A percentile compares a stretch with the other conserved stretches of the same genome.
phyloP scores from a whole-genome alignment of 2,329 filamentous ascomycete species.

The Albifimbria verrucaria region DNA sequence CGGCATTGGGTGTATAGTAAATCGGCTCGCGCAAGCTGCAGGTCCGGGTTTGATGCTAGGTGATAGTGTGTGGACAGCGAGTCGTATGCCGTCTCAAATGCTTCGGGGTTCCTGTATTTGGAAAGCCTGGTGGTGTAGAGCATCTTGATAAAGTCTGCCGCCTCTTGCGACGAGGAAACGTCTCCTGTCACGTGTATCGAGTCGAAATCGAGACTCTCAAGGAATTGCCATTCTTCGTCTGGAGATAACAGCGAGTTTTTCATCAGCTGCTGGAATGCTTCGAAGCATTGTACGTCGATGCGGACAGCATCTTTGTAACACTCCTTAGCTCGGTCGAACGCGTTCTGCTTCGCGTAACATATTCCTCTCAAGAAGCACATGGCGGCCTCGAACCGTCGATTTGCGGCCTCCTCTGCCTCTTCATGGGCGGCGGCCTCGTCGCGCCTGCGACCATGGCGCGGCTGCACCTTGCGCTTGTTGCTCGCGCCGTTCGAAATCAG shows the following conservation, averaged over 20 bases:
- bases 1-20: constrained; percentile 92
- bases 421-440: constrained; percentile 33
- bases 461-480: constrained; percentile 35
- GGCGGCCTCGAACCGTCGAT: constrained; percentile 84
- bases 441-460: constrained; percentile 27
- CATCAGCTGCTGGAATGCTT: constrained; percentile 97
- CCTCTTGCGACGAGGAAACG: constrained; percentile 71
- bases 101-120: constrained; percentile 85
- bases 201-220: constrained; percentile 88
- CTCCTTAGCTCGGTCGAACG: constrained; percentile 94
- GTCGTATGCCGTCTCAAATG: constrained; percentile 83
- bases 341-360: constrained; percentile 95
- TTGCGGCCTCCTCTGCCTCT: constrained; percentile 62
- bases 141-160: constrained; percentile 90
- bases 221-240: constrained; percentile 84
- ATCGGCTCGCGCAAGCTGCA: constrained; percentile 85
- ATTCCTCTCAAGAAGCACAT: constrained; percentile 96
- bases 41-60: constrained; percentile 79
- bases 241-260: constrained; percentile 90
- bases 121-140: constrained; percentile 93
- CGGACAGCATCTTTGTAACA: constrained; percentile 97
- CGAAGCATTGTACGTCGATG: constrained; percentile 97
- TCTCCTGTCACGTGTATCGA: constrained; percentile 66
- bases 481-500: constrained; percentile 60
- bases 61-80: constrained; percentile 92